Evolutionary conservation across 208 protist species (phyloP), one percentile per base, ranked within the genome.

Genomic region (Crithidia thermophila): DNA sequence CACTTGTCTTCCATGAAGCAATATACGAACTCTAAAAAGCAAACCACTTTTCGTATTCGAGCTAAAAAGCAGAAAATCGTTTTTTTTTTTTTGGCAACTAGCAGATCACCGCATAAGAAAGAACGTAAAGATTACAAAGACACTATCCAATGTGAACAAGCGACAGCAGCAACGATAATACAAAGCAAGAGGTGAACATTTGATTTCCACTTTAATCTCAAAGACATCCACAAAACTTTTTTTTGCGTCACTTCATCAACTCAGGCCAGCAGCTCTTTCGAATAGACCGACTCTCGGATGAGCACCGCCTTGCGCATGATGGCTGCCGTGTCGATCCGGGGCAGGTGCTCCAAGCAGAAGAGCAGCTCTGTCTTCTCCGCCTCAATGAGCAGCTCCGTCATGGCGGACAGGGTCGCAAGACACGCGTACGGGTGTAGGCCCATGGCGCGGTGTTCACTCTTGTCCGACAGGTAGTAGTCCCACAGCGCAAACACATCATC

Each of bases 361-460:
- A 96, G 73, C 43, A 94, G 82, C 55, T 87, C 85, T 18, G 62
- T 77, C 42, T 81, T 81, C 28, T 89, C 86, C 33, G 79, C 85
- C 73, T 96, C 87, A 33, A 96, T 78, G n/a, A 96, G 59, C 46
- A 90, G 80, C 65, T 94, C 87, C 25, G 88, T 94, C 74, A 96
- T 79, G 52, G 89, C 78, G 3, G 75, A 69, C 10, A 96, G 72
- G 23, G 91, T 78, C 9, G 91, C 87, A 30, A 96, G 71, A 49
- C 84, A 91, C 11, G 93, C 84, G 55, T 87, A 96, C 4, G 81
- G 75, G 58, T 96, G 91, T 42, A 94, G 81, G 6, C 74, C 81
- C 59, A 92, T 82, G 57, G 80, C 73, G 28, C 81, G 64, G 39
- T 79, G 43, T 43, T 72, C 65, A 33, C 55, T 67, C 49, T 64